A percentile compares a stretch with the other conserved stretches of the same genome.
Evolutionary conservation across 768 basidiomycete genomes (phyloP).

Genomic region (Phylloporus sp.): DNA sequence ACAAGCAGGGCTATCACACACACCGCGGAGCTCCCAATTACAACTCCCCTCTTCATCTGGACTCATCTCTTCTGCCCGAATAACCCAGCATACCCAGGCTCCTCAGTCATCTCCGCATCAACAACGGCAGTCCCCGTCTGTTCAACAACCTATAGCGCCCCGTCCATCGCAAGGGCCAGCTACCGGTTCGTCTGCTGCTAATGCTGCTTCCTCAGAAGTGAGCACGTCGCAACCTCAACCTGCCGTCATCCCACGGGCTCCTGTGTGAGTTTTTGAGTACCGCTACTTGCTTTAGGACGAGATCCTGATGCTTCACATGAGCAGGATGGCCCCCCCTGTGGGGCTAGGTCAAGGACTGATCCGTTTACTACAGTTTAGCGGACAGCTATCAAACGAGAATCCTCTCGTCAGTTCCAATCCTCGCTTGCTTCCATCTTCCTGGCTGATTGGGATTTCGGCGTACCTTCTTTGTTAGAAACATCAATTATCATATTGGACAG

Average conservation of each 20-base stretch:
- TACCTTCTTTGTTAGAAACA: conserved; percentile 42
- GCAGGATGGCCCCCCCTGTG: conserved; percentile 33
- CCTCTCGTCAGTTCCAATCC: conserved; percentile 34
- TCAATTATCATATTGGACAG: conserved; percentile 62
- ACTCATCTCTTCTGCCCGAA: conserved; percentile 26
- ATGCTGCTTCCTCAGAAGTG: conserved; percentile 25
- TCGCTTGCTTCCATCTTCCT: background rate
- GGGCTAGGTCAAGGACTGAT: conserved; percentile 60
- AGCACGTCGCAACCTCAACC: conserved; percentile 32
- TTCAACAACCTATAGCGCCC: conserved; percentile 35
- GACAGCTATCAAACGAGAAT: conserved; percentile 51
- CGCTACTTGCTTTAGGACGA: background rate
- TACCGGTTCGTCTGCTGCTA: conserved; percentile 21
- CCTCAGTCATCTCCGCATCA: conserved; percentile 31
- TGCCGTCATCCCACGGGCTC: conserved; percentile 23
- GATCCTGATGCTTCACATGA: conserved; percentile 17
- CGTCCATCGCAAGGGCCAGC: conserved; percentile 30
- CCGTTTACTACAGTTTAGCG: conserved; percentile 68
- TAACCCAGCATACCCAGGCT: conserved; percentile 33
- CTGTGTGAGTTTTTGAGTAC: conserved; percentile 27
- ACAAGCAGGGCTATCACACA: conserved; percentile 42
- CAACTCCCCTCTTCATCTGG: conserved; percentile 32
- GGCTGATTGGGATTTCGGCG: conserved; percentile 3
- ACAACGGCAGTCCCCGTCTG: conserved; percentile 31
- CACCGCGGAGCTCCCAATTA: conserved; percentile 39